Conservation (phyloP, 2,329 filamentous ascomycete species). For the Ophidiomyces ophidiicola region DNA sequence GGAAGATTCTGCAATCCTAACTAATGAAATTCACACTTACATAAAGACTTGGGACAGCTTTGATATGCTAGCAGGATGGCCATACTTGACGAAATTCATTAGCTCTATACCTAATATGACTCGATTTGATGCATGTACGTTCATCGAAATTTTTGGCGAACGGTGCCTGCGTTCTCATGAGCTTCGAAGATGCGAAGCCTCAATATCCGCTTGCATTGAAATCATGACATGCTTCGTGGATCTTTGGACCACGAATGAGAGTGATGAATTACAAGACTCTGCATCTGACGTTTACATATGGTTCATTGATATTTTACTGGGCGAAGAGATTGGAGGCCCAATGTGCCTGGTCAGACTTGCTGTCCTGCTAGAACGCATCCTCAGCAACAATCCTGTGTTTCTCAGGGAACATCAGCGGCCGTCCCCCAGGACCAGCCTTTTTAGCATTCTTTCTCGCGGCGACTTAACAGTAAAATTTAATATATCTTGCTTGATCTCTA, state of each 20-base stretch:
- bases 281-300: constrained; percentile 69
- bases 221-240: constrained; percentile 52
- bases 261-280: constrained; percentile 49
- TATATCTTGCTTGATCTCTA: constrained; percentile 56
- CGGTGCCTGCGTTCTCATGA: constrained; percentile 42
- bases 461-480: constrained; percentile 62
- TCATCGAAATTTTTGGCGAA: constrained; percentile 40
- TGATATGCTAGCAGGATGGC: constrained; percentile 29
- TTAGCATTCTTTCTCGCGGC: constrained; percentile 57
- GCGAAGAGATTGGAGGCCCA: constrained; percentile 57
- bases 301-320: constrained; percentile 56
- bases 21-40: constrained; percentile 24
- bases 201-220: constrained; percentile 54
- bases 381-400: constrained; percentile 56
- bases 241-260: constrained; percentile 49
- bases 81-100: constrained; percentile 23
- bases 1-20: constrained; percentile 1
- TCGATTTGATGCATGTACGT: constrained; percentile 28
- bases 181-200: constrained; percentile 62
- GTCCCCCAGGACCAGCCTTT: constrained; percentile 57
- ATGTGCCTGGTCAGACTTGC: constrained; percentile 56
- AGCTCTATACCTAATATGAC: constrained; percentile 17
- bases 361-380: constrained; percentile 55
- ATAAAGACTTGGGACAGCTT: constrained; percentile 26
- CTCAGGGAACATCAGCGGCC: constrained; percentile 47